phyloP scores from a whole-genome alignment of 73 alveolate genomes.

The Symbiodinium natans region DNA sequence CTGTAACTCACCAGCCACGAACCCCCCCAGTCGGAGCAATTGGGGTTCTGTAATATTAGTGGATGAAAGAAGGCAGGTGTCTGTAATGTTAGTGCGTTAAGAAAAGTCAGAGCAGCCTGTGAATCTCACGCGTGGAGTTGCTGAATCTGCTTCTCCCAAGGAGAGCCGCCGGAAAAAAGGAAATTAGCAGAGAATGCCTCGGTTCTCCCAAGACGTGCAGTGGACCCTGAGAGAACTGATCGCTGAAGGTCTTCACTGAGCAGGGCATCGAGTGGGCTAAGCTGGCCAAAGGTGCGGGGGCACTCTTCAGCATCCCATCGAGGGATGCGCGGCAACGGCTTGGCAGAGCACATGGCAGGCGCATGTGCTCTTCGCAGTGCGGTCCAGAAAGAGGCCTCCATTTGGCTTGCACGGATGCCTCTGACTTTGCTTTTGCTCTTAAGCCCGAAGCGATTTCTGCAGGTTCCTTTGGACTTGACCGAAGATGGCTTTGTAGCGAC shows the following conservation, averaged over 20 bases:
- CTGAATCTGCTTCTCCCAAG: neutral
- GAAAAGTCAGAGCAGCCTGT: no score
- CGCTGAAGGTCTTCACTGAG: slow-evolving; percentile 46
- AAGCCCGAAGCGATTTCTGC: neutral
- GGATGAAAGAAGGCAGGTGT: no score
- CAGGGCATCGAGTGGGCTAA: slow-evolving; percentile 79
- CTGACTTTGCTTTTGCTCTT: neutral
- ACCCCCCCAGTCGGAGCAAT: no score
- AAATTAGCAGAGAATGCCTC: no score
- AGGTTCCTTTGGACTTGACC: slow-evolving; percentile 56
- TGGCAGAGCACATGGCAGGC: neutral
- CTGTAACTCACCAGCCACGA: no score
- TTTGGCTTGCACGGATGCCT: no score
- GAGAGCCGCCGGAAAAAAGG: neutral
- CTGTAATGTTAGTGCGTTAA: no score
- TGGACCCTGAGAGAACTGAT: no score
- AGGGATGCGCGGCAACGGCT: neutral
- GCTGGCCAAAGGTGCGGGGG: slow-evolving; percentile 30
- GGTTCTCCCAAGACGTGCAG: neutral
- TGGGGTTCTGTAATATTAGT: no score
- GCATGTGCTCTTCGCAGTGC: neutral
- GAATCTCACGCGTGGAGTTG: no score
- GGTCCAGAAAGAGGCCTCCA: neutral
- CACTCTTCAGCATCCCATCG: neutral
- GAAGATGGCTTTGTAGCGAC: slow-evolving; percentile 81